Base-by-base conservation (phyloP, 2,329 filamentous ascomycete genomes). In the Verticillium longisporum region DNA sequence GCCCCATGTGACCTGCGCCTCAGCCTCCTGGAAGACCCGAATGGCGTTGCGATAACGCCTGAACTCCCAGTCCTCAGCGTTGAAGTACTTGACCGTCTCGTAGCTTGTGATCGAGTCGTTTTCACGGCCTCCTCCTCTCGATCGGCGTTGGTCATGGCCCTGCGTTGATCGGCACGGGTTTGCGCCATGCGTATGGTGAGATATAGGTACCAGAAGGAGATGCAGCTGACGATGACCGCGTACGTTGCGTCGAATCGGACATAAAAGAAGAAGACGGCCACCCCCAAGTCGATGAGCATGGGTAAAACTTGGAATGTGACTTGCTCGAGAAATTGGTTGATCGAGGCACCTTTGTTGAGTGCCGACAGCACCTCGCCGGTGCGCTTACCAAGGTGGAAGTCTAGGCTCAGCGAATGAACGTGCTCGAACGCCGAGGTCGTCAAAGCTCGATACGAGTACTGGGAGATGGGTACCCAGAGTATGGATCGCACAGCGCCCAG, bases 91-190 rank as follows among this genome's bases (percentile, higher is more conserved):
- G 71, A 94, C 91, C 1, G 90, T 94, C 77, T 99, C 95, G 73
- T 98, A 99, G n/a, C 92, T 96, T 64, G 95, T 92, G 79, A 99
- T 95, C 0, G 95, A 98, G 74, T 99, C 95, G 72, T 97, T 98
- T 98, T 98, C 67, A 98, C 92, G 6, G 95, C 95, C 74, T 97
- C 94, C 75, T 97, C 92, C 75, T 97, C 92, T 65, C 95, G 85
- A 67, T 95, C 92, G 14, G 92, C 91, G 72, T 97, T 98, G 58
- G 94, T 94, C 89, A 97, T 97, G 70, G 94, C 86, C 63, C 95
- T 86, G 68, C 95, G 87, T 69, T 97, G 91, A 69, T 96, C 91
- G 6, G 93, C 91, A 68, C 95, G 85, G 79, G 92, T 97, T 64
- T 94, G 90, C 15, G 95, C 94, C 89, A 99, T 92, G 66, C 93